Evolutionary conservation across 768 basidiomycete species (phyloP).

Genomic region (Leccinum sublutescens): DNA sequence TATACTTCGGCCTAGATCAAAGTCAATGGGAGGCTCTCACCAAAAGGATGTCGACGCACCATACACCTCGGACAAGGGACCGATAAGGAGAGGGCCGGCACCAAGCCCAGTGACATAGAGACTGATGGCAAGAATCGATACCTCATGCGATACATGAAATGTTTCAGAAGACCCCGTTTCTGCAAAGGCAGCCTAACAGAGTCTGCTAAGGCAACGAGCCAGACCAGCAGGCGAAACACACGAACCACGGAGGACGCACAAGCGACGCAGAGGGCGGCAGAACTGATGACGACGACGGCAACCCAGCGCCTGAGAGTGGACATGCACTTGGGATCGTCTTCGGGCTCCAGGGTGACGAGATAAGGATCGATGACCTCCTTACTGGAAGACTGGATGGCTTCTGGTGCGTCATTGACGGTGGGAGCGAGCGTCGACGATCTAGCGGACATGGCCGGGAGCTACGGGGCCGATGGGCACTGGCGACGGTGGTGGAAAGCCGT

Average conservation of each 20-base stretch:
- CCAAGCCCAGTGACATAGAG: slow-evolving; percentile 43
- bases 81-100: slow-evolving; percentile 35
- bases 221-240: slow-evolving; percentile 19
- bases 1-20: slow-evolving; percentile 48
- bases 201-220: neutral
- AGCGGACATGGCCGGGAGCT: slow-evolving; percentile 4
- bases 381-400: neutral
- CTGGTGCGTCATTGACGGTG: slow-evolving; percentile 11
- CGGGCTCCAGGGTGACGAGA: slow-evolving; percentile 38
- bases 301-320: slow-evolving; percentile 47
- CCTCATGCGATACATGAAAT: slow-evolving; percentile 53
- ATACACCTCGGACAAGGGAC: slow-evolving; percentile 42
- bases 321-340: slow-evolving; percentile 44
- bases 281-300: slow-evolving; percentile 44
- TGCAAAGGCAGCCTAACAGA: slow-evolving; percentile 54
- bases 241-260: slow-evolving; percentile 55
- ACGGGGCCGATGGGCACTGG: neutral
- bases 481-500: neutral
- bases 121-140: slow-evolving; percentile 48
- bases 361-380: slow-evolving; percentile 12
- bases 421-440: slow-evolving; percentile 6
- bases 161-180: slow-evolving; percentile 54
- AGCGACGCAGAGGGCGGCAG: slow-evolving; percentile 49
- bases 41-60: slow-evolving; percentile 10
- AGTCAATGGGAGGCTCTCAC: neutral